phyloP scores from a whole-genome alignment of 2,329 filamentous ascomycete genomes.

The Monosporascus sp. region DNA sequence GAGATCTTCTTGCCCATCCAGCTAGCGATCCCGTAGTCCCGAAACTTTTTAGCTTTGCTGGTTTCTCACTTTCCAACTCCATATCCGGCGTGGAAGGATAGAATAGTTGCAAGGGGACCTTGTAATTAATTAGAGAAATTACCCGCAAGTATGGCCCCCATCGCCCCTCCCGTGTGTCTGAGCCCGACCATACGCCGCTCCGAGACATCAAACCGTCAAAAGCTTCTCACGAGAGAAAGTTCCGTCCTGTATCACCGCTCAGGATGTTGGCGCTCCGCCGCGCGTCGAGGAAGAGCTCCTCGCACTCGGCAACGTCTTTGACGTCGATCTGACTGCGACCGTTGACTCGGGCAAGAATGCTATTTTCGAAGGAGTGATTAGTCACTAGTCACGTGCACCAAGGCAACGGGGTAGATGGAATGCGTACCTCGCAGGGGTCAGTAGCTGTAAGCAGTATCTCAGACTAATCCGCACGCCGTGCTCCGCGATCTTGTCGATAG shows the following conservation, averaged over 20 bases:
- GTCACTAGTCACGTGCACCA: background rate
- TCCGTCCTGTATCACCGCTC: conserved; percentile 54
- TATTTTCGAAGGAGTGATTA: conserved; percentile 23
- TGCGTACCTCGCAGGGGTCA: conserved; percentile 72
- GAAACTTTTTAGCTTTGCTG: background rate
- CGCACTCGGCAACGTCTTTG: conserved; percentile 73
- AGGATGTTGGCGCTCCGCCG: conserved; percentile 70
- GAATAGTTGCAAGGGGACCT: background rate
- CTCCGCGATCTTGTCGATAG: conserved; percentile 79
- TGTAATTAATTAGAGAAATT: conserved; percentile 17
- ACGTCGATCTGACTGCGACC: conserved; percentile 72
- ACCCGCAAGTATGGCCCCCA: too few relatives aligned
- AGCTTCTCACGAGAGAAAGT: conserved; percentile 54
- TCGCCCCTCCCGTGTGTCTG: conserved; percentile 6
- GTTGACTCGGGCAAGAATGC: conserved; percentile 83
- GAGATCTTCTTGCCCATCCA: conserved; percentile 1
- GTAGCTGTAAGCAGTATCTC: conserved; percentile 86
- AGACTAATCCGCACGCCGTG: conserved; percentile 86
- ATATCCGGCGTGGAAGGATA: too few relatives aligned
- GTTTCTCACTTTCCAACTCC: too few relatives aligned
- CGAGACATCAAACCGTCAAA: conserved; percentile 5
- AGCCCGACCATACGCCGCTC: conserved; percentile 9
- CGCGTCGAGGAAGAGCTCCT: conserved; percentile 79
- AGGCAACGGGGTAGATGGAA: background rate
- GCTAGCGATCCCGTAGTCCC: conserved; percentile 7